phyloP scores from a whole-genome alignment of 176 grass and related monocot genomes.

The Neostapfia colusana region DNA sequence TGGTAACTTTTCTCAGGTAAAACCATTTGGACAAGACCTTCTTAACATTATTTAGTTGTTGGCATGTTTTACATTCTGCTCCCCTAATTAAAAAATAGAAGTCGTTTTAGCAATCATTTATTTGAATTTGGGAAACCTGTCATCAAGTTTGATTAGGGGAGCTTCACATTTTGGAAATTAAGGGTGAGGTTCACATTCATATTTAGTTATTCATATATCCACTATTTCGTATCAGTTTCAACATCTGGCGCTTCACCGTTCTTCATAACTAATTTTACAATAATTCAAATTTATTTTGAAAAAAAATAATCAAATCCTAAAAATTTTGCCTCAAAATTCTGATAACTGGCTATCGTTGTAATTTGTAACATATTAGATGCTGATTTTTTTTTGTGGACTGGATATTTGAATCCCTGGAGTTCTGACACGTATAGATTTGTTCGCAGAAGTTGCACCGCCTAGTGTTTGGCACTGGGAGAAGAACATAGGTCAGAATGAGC shows the following conservation, averaged over 20 bases:
- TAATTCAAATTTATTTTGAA: background rate
- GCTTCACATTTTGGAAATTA: too few relatives aligned
- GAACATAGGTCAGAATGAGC: conserved; percentile 17
- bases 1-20: conserved; percentile 50
- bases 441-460: background rate
- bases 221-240: background rate
- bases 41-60: conserved; percentile 34
- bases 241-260: background rate
- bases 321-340: background rate
- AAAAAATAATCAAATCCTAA: background rate
- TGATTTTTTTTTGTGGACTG: background rate
- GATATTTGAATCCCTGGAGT: background rate
- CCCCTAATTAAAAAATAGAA: background rate
- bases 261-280: background rate
- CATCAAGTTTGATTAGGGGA: background rate
- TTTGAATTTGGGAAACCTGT: background rate
- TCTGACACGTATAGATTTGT: background rate
- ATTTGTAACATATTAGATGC: background rate
- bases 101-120: background rate
- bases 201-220: background rate
- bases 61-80: background rate
- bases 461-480: background rate
- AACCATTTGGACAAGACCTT: conserved; percentile 31
- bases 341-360: background rate
- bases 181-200: background rate